Evolutionary conservation across 257 asterid genomes (phyloP).

Genomic region (Parsonsia alboflavescens): DNA sequence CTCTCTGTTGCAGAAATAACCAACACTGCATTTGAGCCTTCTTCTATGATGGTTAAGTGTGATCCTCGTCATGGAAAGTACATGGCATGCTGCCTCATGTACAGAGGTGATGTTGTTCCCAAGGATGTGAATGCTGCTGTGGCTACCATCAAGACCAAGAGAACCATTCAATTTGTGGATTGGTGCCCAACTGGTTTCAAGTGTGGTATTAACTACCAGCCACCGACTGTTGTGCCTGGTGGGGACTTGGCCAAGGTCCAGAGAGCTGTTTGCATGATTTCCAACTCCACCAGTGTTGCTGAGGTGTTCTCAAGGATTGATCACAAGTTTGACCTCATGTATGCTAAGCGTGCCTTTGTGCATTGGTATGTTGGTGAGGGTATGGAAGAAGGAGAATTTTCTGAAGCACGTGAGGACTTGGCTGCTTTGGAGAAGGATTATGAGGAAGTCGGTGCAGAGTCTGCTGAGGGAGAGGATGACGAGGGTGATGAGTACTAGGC

Average conservation of each 20-base stretch:
- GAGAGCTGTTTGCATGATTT: slow-evolving; percentile 97
- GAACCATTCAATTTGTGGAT: slow-evolving; percentile 92
- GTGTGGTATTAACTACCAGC: slow-evolving; percentile 96
- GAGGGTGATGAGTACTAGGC: slow-evolving; percentile 55
- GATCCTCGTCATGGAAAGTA: slow-evolving; percentile 94
- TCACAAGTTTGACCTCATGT: slow-evolving; percentile 88
- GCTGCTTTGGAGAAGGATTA: slow-evolving; percentile 98
- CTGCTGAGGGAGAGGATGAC: slow-evolving; percentile 89
- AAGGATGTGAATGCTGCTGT: slow-evolving; percentile 96
- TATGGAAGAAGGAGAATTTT: slow-evolving; percentile 97
- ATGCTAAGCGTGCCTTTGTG: slow-evolving; percentile 86
- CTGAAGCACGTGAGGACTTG: slow-evolving; percentile 95
- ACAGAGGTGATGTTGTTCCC: slow-evolving; percentile 94
- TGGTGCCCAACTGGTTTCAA: slow-evolving; percentile 99
- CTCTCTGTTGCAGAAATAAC: slow-evolving; percentile 93
- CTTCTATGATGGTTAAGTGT: slow-evolving; percentile 95
- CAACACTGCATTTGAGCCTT: slow-evolving; percentile 94
- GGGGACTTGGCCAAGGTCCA: slow-evolving; percentile 94
- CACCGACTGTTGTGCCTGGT: slow-evolving; percentile 94
- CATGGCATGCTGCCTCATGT: slow-evolving; percentile 98
- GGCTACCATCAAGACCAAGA: slow-evolving; percentile 93
- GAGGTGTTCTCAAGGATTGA: slow-evolving; percentile 96
- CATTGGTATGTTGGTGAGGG: slow-evolving; percentile 99
- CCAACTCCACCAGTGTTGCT: slow-evolving; percentile 94
- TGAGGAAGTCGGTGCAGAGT: slow-evolving; percentile 90